Conservation (phyloP, 345 rosid genomes). For the Pseudoturritis turrita region DNA sequence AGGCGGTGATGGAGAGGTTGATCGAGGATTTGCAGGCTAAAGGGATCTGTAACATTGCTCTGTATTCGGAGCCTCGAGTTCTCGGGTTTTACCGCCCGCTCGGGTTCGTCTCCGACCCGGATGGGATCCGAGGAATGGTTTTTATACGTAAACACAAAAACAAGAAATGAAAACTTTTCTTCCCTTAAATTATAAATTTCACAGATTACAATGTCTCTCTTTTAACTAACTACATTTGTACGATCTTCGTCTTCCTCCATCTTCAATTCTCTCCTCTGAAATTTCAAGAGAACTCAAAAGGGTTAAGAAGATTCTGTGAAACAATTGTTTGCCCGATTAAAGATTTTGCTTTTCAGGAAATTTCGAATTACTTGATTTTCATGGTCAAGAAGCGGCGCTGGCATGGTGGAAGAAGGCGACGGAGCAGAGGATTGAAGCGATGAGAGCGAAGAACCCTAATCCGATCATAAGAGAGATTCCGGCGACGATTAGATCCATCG, state of each 20-base stretch:
- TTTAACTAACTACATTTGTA: conserved; percentile 1
- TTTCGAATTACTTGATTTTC: conserved; percentile 7
- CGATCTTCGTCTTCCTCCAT: neutral
- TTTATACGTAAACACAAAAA: conserved; percentile 53
- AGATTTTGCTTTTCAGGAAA: neutral
- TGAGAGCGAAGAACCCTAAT: conserved; percentile 61
- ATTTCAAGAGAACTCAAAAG: neutral
- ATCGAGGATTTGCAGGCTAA: conserved; percentile 47
- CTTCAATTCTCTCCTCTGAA: neutral
- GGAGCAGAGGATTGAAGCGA: conserved; percentile 69
- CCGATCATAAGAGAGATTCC: conserved; percentile 74
- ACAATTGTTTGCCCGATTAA: neutral
- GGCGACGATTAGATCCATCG: conserved; percentile 66
- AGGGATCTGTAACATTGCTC: conserved; percentile 69
- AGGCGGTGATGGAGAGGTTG: conserved; percentile 82
- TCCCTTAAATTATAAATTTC: neutral
- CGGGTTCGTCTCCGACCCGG: conserved; percentile 90
- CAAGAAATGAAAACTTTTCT: conserved; percentile 27
- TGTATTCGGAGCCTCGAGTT: conserved; percentile 88
- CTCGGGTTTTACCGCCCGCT: conserved; percentile 87
- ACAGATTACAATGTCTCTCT: conserved; percentile 7
- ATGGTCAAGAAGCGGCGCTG: conserved; percentile 39
- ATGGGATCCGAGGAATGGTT: conserved; percentile 93
- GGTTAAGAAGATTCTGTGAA: neutral
- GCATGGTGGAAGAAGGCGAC: conserved; percentile 74